Evolutionary conservation across 2,329 filamentous ascomycete genomes (phyloP).

Genomic region (Paracorniculantispora psalliotae): DNA sequence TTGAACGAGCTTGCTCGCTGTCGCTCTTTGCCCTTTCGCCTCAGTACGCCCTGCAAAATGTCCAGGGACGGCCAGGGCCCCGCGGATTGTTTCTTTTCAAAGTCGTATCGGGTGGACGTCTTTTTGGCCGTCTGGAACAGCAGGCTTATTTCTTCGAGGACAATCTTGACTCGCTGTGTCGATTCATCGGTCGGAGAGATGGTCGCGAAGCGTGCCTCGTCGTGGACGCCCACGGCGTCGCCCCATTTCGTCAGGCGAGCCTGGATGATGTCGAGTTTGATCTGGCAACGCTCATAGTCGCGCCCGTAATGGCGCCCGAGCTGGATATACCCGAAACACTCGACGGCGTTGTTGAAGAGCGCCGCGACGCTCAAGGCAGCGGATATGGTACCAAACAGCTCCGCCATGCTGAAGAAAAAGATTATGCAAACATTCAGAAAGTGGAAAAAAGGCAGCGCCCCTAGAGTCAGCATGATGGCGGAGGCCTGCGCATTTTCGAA

Average conservation of each 20-base stretch:
- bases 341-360: slow-evolving; percentile 33
- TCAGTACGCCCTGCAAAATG: slow-evolving; percentile 5
- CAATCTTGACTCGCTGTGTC: slow-evolving; percentile 14
- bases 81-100: slow-evolving; percentile 17
- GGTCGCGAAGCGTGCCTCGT: slow-evolving; percentile 21
- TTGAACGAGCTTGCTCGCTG: slow-evolving; percentile 18
- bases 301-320: slow-evolving; percentile 28
- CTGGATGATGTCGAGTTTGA: slow-evolving; percentile 28
- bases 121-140: slow-evolving; percentile 20
- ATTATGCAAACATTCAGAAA: background rate
- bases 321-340: slow-evolving; percentile 37
- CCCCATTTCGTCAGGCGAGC: slow-evolving; percentile 32
- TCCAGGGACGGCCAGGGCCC: background rate
- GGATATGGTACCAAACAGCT: slow-evolving; percentile 21
- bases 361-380: slow-evolving; percentile 30
- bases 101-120: slow-evolving; percentile 16
- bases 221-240: slow-evolving; percentile 25
- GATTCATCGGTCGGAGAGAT: slow-evolving; percentile 13
- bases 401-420: slow-evolving; percentile 16
- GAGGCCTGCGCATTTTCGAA: background rate
- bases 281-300: slow-evolving; percentile 29
- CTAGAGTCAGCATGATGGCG: background rate
- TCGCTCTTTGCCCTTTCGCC: slow-evolving; percentile 1
- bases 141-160: slow-evolving; percentile 23
- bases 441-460: background rate